A percentile compares a stretch with the other conserved stretches of the same genome.
These are phyloP conservation scores for Paulownia fortunei DNA, from an alignment of 257 asterid genomes.

Conservation along the genomic window DNA sequence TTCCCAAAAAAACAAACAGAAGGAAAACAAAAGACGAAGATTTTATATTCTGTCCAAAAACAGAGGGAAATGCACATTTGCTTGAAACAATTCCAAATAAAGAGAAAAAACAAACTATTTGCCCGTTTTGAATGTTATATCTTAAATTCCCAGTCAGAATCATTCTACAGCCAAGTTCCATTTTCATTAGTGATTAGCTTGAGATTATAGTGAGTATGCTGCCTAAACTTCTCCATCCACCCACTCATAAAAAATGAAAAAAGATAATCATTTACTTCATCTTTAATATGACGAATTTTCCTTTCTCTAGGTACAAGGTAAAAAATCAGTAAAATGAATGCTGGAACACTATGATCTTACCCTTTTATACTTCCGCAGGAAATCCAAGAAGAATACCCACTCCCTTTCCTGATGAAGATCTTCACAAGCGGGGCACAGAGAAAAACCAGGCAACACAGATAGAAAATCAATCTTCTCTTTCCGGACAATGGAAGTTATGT, in stretches of 20 bases:
- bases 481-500: constrained; percentile 39
- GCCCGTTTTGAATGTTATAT: constrained; percentile 3
- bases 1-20: background rate
- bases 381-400: constrained; percentile 56
- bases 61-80: constrained; percentile 4
- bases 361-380: constrained; percentile 48
- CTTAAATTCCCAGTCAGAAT: background rate
- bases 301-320: background rate
- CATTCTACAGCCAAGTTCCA: constrained; percentile 12
- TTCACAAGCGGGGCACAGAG: constrained; percentile 53
- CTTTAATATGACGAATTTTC: background rate
- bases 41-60: background rate
- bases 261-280: background rate
- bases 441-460: constrained; percentile 45
- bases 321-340: constrained; percentile 19
- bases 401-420: constrained; percentile 60
- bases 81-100: background rate
- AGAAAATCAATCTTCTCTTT: constrained; percentile 35
- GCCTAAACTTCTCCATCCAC: constrained; percentile 3
- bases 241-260: background rate
- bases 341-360: constrained; percentile 40
- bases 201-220: background rate
- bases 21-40: background rate
- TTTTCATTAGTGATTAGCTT: constrained; percentile 2
- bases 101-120: background rate